These are phyloP conservation scores for Asterella californica DNA, from an alignment of 225 moss, liverwort and hornwort genomes.

Conservation along the genomic window DNA sequence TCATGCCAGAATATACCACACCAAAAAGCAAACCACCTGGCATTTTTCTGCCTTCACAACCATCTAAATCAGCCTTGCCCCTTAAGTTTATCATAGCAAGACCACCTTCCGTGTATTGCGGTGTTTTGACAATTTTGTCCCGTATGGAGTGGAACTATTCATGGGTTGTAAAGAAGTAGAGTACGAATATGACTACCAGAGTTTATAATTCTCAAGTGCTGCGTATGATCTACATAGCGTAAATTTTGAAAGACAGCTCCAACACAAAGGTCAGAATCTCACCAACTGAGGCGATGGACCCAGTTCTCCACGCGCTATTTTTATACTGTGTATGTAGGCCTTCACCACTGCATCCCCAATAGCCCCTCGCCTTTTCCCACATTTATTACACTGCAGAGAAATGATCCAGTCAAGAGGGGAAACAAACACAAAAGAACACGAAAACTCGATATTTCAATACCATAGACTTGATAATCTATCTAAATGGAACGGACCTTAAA, in stretches of 20 bases:
- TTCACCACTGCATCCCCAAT: slow-evolving; percentile 96
- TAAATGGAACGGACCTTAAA: too few species aligned
- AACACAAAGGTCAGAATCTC: slow-evolving; percentile 33
- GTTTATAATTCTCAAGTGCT: not conserved
- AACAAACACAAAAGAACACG: not conserved
- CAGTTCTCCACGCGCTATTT: slow-evolving; percentile 81
- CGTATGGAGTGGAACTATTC: not conserved
- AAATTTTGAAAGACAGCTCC: not conserved
- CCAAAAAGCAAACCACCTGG: not conserved
- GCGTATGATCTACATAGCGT: not conserved
- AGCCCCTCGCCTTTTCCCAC: slow-evolving; percentile 92
- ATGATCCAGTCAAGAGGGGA: slow-evolving; percentile 1
- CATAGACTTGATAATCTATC: too few species aligned
- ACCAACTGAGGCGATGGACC: slow-evolving; percentile 75
- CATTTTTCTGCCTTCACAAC: not conserved
- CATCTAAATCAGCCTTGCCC: not conserved
- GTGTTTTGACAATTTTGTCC: not conserved
- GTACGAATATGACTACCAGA: not conserved
- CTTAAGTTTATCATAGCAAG: not conserved
- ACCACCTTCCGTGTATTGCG: not conserved
- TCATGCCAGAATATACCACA: slow-evolving; percentile 1
- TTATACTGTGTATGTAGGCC: slow-evolving; percentile 95
- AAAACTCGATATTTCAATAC: too few species aligned
- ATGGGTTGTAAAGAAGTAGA: not conserved
- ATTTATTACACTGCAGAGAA: slow-evolving; percentile 82